phyloP scores from a whole-genome alignment of 1,139 yeast species.

The Pneumocystis oryctolagi region DNA sequence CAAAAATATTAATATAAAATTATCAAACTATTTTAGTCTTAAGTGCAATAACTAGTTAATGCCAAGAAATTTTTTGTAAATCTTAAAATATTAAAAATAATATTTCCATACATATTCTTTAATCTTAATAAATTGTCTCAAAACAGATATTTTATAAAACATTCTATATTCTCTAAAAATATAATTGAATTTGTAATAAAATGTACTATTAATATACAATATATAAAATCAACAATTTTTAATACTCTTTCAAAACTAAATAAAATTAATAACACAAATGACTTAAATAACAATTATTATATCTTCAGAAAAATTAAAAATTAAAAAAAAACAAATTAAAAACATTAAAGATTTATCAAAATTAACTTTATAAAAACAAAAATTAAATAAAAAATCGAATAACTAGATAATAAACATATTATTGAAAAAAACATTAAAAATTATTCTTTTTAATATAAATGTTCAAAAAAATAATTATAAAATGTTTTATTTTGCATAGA shows the following conservation, averaged over 20 bases:
- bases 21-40: no score
- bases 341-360: constrained; percentile 23
- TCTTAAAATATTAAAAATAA: constrained; percentile 70
- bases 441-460: no score
- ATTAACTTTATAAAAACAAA: no score
- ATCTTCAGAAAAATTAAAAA: constrained; percentile 78
- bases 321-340: constrained; percentile 59
- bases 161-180: constrained; percentile 59
- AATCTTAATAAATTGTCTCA: constrained; percentile 36
- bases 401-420: no score
- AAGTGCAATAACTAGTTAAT: no score
- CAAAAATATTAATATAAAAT: no score
- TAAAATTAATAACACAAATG: constrained; percentile 64
- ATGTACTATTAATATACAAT: constrained; percentile 64
- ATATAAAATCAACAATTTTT: constrained; percentile 78
- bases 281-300: constrained; percentile 36
- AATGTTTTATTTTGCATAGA: no score
- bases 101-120: constrained; percentile 45
- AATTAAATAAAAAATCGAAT: no score
- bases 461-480: no score
- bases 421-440: no score
- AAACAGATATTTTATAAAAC: constrained; percentile 39
- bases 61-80: no score
- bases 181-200: constrained; percentile 96
- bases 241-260: constrained; percentile 64